Evolutionary conservation across 2,329 filamentous ascomycete genomes (phyloP).

Genomic region (Canariomyces notabilis): DNA sequence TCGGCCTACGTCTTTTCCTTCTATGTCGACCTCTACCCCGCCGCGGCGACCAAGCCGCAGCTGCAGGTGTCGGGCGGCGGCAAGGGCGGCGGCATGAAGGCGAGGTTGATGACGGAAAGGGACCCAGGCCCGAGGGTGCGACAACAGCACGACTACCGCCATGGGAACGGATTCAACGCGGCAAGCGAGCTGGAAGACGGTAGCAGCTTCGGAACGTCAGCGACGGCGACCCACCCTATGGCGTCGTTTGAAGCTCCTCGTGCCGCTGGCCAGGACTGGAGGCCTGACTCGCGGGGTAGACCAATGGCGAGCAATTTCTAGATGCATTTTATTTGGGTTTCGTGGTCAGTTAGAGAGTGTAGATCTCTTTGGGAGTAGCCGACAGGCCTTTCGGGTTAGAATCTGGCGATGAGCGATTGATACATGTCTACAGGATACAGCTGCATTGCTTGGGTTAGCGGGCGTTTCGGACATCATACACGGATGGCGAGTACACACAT

Average conservation of each 20-base stretch:
- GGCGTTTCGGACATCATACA: too few relatives aligned
- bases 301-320: slow-evolving; percentile 14
- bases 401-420: too few relatives aligned
- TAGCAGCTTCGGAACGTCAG: slow-evolving; percentile 1
- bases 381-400: not conserved
- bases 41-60: slow-evolving; percentile 49
- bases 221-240: not conserved
- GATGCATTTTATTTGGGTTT: not conserved
- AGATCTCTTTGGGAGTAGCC: not conserved
- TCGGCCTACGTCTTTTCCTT: slow-evolving; percentile 85
- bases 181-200: slow-evolving; percentile 18
- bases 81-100: not conserved
- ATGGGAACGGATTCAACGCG: slow-evolving; percentile 1
- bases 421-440: not conserved
- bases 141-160: too few relatives aligned
- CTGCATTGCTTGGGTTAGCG: not conserved
- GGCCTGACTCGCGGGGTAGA: slow-evolving; percentile 3
- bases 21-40: slow-evolving; percentile 79
- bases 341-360: not conserved
- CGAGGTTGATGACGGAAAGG: not conserved
- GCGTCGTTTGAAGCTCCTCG: slow-evolving; percentile 2
- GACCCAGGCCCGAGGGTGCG: too few relatives aligned
- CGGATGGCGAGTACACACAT: too few relatives aligned
- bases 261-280: not conserved
- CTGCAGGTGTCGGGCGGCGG: not conserved